Evolutionary conservation across 805 yeast genomes (phyloP), one percentile per base, ranked within the genome.

Genomic region (Blastobotrys chiropterorum): DNA sequence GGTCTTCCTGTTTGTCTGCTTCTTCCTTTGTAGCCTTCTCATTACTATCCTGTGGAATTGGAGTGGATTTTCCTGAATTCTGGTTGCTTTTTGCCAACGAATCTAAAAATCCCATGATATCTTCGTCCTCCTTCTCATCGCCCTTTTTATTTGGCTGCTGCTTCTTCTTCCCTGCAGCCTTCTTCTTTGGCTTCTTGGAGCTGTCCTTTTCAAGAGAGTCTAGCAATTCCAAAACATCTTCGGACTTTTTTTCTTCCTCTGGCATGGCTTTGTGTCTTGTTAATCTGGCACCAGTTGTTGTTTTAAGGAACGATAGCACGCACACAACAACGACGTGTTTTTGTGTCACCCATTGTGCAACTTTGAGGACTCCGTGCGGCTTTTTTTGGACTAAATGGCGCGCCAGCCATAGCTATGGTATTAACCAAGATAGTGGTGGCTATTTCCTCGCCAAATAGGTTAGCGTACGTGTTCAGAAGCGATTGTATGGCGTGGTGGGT

Each of bases 101-200:
- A 54, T 72, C 76, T 30, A 73, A 57, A 47, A 73, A 71, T 5
- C 72, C 76, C 52, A 72, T 62, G 30, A 73, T 61, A 38, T 73
- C 75, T n/a, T 71, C 72, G n/a, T n/a, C n/a, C 46, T 71, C 69
- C 44, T 62, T 59, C 51, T 59, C 60, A 50, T 63, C 30, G 40
- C 40, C 15, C 17, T 42, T 42, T 41, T 22, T 13, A 44, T 60
- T 17, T 47, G 56, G 39, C 47, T 46, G 16, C 26, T 51, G 48
- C 42, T 53, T 39, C 46, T 50, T 50, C 48, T 55, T 50, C n/a
- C 48, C 48, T 7, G 53, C 17, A 13, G 49, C 41, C n/a, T 55
- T 54, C 48, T 57, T 54, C 56, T 59, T 57, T 43, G 52, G 49
- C 45, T 55, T 56, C 49, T 57, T 55, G 56, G 59, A 56, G 44